These are phyloP conservation scores for Trichoderma endophyticum DNA, from an alignment of 2,329 filamentous ascomycete species.

Conservation along the genomic window DNA sequence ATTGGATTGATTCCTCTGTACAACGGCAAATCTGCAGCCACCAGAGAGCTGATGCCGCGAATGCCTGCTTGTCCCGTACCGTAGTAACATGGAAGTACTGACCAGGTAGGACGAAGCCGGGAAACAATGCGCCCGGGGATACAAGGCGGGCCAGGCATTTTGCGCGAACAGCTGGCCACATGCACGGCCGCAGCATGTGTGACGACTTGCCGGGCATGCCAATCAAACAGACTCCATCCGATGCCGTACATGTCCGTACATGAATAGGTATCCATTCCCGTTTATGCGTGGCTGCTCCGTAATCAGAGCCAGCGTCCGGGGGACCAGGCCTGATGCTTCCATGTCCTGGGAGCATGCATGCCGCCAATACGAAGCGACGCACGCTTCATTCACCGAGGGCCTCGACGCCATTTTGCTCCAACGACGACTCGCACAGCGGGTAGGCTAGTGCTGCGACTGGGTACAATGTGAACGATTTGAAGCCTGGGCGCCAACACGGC, in stretches of 20 bases:
- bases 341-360: constrained; percentile 7
- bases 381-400: constrained; percentile 5
- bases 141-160: constrained; percentile 1
- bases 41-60: not conserved
- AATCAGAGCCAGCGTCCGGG: not conserved
- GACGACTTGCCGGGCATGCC: not conserved
- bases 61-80: not conserved
- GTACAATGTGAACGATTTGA: constrained; percentile 18
- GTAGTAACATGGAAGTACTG: too few relatives aligned
- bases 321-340: constrained; percentile 11
- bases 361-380: constrained; percentile 15
- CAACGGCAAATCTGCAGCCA: not conserved
- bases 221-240: constrained; percentile 5
- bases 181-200: constrained; percentile 16
- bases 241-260: constrained; percentile 5
- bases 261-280: not conserved
- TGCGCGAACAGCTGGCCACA: constrained; percentile 16
- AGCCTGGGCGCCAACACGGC: constrained; percentile 34
- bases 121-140: constrained; percentile 4
- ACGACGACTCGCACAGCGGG: constrained; percentile 14
- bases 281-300: not conserved
- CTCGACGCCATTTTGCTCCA: not conserved
- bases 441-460: constrained; percentile 17
- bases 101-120: not conserved
- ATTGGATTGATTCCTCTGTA: not conserved